These are phyloP conservation scores for Gillenia trifoliata DNA, from an alignment of 306 rosid genomes.

Conservation along the genomic window DNA sequence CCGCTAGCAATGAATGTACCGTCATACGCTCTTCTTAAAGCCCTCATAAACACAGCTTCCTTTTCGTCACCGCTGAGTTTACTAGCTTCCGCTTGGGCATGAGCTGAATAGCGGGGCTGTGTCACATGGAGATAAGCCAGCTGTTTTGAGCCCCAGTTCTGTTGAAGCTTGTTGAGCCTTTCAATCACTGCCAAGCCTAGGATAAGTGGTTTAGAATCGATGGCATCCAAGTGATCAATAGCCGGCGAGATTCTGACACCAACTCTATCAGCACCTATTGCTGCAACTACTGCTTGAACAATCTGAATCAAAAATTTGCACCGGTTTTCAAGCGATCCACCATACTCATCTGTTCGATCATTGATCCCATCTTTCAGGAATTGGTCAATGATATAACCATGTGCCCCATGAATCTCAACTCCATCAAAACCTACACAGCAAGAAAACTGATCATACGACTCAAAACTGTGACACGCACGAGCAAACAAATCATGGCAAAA, in stretches of 20 bases:
- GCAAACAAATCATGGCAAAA: not conserved
- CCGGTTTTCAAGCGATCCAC: conserved; percentile 60
- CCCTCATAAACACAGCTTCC: conserved; percentile 51
- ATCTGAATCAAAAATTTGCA: conserved; percentile 62
- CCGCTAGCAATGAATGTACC: conserved; percentile 85
- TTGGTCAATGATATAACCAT: conserved; percentile 65
- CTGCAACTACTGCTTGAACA: conserved; percentile 49
- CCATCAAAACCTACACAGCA: conserved; percentile 71
- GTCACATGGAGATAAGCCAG: conserved; percentile 82
- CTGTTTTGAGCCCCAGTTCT: conserved; percentile 41
- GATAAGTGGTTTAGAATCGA: conserved; percentile 65
- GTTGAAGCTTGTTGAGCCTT: conserved; percentile 63
- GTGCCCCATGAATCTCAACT: conserved; percentile 86
- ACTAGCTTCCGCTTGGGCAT: conserved; percentile 57
- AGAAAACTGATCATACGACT: not conserved
- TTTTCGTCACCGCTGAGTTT: conserved; percentile 61
- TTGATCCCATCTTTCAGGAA: conserved; percentile 47
- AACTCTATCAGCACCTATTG: conserved; percentile 59
- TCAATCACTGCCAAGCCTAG: conserved; percentile 74
- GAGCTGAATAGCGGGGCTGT: conserved; percentile 64
- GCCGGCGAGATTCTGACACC: conserved; percentile 79
- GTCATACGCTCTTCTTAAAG: conserved; percentile 47
- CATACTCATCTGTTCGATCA: conserved; percentile 50
- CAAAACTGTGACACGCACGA: not conserved
- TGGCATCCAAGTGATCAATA: conserved; percentile 82